Base-by-base conservation (phyloP, 805 yeast species). In the Myxozyma neglecta region DNA sequence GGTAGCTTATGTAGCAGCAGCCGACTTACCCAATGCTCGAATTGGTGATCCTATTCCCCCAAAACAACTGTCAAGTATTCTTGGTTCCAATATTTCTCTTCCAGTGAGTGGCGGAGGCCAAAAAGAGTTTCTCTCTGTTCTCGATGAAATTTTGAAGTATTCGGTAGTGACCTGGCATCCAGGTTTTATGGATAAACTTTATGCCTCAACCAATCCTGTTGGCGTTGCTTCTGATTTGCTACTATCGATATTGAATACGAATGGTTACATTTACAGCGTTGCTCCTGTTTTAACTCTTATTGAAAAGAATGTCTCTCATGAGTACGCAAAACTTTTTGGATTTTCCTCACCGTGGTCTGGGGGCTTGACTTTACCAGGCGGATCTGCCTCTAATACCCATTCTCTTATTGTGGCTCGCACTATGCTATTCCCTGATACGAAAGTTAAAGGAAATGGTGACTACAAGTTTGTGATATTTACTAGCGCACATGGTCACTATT, bases 111-210 rank as follows among this genome's bases (percentile, higher is more conserved):
- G 68, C 3, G 58, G 57, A 5, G 68, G 67, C 9, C 56, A 6
- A 67, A 74, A 77, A 36, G 82, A 81, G 6, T 77, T 89, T 5
- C 71, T 82, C 44, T 70, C 70, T 1, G 76, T 81, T 2, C 80
- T 87, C 56, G 85, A 87, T 62, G 72, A 78, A 48, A 81, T 89
- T 0, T 75, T 89, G 64, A 74, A 81, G 53, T 81, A 85, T 69
- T 87, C 93, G 0, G 90, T 88, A 45, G 88, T 86, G 56, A 90
- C 96, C 0, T 90, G 96, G 96, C 88, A 87, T 71, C 87, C 89
- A 0, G 96, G 96, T 1, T 89, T 89, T 70, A 74, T 89, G 76
- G 96, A 90, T 71, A 89, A 89, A 73, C 76, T 89, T 59, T 89
- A 89, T 68, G 96, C 96, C 0, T 83, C 89, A n/a, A 89, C 89